Evolutionary conservation across 441 rosid genomes (phyloP), one percentile per base, ranked within the genome.

Genomic region (Pelargonium cotyledonis): DNA sequence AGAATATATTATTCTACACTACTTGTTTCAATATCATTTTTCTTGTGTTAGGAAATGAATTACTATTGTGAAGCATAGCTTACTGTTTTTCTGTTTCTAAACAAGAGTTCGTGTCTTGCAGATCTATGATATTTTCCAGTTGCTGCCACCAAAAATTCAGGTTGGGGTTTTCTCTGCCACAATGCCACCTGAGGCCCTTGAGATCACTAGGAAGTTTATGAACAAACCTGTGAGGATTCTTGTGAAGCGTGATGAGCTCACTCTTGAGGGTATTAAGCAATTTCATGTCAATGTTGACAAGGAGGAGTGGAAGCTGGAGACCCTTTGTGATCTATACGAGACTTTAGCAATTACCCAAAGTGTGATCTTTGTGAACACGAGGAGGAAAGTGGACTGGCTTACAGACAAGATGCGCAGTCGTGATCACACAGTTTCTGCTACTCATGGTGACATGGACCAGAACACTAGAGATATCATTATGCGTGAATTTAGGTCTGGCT

Each of bases 241-340:
- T 77, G 95, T 89, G 72, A 89, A 87, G 66, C 89, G 95, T 55
- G 95, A 89, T 65, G 95, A 89, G 80, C 95, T 89, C 60, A 86
- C 91, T n/a, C 85, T 89, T 57, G 91, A 88, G 75, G 90, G 93
- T 80, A 88, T 88, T 68, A 35, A 35, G 40, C 40, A 35, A 35
- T 35, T 90, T 66, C 73, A 90, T 65, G 96, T 90, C 18, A 86
- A 88, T 38, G 90, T 90, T 0, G 94, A 90, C 19, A 85, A 88
- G 80, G 96, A 90, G 74, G 96, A 90, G 10, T 90, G 94, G 96
- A 88, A 90, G 82, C 89, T 90, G 0, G 96, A 90, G 83, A 90
- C 91, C 5, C 89, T 90, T 2, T 90, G 96, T 11, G 94, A 90
- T 79, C 87, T 88, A 8, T 90, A 90, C 46, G 94, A 91, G 80